These are phyloP conservation scores for Bacidia gigantensis DNA, from an alignment of 495 filamentous ascomycete species.

Conservation along the genomic window DNA sequence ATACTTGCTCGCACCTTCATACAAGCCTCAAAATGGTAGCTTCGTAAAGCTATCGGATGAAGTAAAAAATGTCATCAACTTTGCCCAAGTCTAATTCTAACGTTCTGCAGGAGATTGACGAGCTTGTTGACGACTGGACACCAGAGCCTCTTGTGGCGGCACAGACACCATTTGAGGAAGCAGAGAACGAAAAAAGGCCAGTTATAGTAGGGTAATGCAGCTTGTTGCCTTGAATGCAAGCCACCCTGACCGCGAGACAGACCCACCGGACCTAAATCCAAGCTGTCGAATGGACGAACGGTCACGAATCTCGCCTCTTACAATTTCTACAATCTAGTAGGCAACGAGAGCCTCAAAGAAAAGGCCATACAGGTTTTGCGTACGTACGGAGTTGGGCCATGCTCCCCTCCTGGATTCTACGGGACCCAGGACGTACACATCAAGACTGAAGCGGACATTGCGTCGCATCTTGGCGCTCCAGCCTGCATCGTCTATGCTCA, in stretches of 20 bases:
- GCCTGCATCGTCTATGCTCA: slow-evolving; percentile 91
- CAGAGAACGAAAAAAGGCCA: slow-evolving; percentile 71
- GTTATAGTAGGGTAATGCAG: slow-evolving; percentile 67
- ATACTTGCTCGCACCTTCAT: slow-evolving; percentile 81
- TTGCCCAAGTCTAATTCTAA: background rate
- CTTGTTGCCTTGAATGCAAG: background rate
- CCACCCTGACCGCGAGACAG: slow-evolving; percentile 27
- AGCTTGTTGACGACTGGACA: slow-evolving; percentile 92
- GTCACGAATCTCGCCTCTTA: slow-evolving; percentile 86
- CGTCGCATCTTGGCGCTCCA: slow-evolving; percentile 69
- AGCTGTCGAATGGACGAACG: slow-evolving; percentile 75
- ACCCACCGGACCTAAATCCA: slow-evolving; percentile 78
- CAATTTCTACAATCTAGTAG: slow-evolving; percentile 94
- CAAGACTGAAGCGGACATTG: slow-evolving; percentile 90
- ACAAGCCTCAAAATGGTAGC: slow-evolving; percentile 74
- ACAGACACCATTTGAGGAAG: slow-evolving; percentile 57
- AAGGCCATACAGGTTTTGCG: slow-evolving; percentile 87
- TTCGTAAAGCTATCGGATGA: slow-evolving; percentile 82
- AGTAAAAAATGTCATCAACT: slow-evolving; percentile 23
- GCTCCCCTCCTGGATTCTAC: slow-evolving; percentile 94
- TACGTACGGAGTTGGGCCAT: slow-evolving; percentile 91
- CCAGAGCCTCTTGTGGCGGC: slow-evolving; percentile 78
- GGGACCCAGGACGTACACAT: slow-evolving; percentile 97
- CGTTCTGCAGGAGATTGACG: slow-evolving; percentile 66
- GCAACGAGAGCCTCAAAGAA: slow-evolving; percentile 81